phyloP scores from a whole-genome alignment of 1,139 yeast species.

The Entelexis paramagnoliae region DNA sequence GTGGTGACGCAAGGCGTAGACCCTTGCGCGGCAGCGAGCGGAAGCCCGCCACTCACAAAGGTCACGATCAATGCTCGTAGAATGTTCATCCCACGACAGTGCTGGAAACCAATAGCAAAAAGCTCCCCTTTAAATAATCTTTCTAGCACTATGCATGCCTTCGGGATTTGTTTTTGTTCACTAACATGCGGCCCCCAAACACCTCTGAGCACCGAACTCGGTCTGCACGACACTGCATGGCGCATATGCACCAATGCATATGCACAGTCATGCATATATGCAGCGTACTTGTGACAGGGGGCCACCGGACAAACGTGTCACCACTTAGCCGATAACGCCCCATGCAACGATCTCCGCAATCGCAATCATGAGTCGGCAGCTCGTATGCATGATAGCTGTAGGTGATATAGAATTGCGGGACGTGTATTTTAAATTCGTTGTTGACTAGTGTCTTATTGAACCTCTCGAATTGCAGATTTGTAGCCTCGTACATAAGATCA shows the following conservation, averaged over 20 bases:
- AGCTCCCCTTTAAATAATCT: background rate
- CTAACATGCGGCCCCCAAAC: background rate
- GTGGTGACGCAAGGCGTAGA: background rate
- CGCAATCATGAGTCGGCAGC: too few species aligned
- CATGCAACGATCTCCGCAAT: too few species aligned
- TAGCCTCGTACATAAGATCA: too few species aligned
- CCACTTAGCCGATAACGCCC: too few species aligned
- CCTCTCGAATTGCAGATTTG: too few species aligned
- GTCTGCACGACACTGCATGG: background rate
- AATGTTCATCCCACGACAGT: background rate
- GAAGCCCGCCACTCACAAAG: background rate
- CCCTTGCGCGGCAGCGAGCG: background rate
- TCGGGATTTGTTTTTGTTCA: background rate
- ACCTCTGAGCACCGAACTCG: background rate
- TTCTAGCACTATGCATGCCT: background rate
- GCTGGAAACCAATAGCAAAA: background rate
- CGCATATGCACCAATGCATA: background rate
- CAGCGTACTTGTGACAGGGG: background rate
- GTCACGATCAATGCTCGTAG: background rate
- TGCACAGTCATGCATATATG: background rate
- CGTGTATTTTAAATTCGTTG: too few species aligned
- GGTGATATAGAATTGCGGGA: too few species aligned
- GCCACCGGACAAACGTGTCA: too few species aligned
- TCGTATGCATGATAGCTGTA: too few species aligned
- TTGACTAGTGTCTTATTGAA: too few species aligned